A percentile compares a stretch with the other conserved stretches of the same genome.
These are phyloP conservation scores for Magnaporthiopsis rhizophila DNA, from an alignment of 2,329 filamentous ascomycete species.

Conservation along the genomic window DNA sequence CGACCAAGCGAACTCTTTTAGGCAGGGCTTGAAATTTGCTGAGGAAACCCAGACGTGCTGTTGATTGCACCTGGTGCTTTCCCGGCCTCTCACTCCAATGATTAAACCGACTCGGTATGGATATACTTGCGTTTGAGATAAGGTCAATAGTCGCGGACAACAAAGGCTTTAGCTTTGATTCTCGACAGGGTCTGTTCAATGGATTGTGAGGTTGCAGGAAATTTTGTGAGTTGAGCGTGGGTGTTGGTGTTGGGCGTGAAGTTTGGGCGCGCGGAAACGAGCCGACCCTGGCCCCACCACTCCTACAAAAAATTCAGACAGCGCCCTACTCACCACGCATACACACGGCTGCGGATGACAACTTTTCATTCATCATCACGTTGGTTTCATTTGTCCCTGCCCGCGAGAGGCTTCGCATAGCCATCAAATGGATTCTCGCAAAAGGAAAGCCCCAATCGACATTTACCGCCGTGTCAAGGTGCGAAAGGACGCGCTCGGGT, in stretches of 20 bases:
- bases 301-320: neutral
- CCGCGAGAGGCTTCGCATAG: too few species aligned
- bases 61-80: too few species aligned
- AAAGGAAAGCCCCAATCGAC: neutral
- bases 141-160: neutral
- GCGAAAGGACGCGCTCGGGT: neutral
- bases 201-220: neutral
- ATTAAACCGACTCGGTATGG: too few species aligned
- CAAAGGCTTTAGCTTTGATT: too few species aligned
- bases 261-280: neutral
- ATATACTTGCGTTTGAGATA: neutral
- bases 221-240: neutral
- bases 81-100: too few species aligned
- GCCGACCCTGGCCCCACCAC: neutral
- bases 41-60: too few species aligned
- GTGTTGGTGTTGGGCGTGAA: neutral
- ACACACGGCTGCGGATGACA: neutral
- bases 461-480: neutral
- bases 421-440: neutral
- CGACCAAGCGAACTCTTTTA: neutral
- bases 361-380: neutral
- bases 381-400: neutral
- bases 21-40: too few species aligned
- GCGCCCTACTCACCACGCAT: too few species aligned
- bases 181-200: neutral